phyloP scores from a whole-genome alignment of 768 basidiomycete species.

The Psilocybe azurescens region DNA sequence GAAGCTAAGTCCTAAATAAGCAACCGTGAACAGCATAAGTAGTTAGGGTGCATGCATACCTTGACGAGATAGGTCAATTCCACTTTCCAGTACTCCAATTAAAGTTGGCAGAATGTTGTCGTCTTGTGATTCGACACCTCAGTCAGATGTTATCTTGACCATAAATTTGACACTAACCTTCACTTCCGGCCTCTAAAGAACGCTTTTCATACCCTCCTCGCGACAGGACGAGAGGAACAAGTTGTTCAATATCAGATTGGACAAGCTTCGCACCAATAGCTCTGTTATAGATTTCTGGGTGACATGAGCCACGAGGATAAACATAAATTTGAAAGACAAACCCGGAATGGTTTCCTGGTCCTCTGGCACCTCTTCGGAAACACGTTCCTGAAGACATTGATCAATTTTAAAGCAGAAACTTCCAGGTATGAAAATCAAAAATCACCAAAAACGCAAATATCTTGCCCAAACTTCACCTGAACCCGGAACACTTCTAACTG shows the following conservation, averaged over 20 bases:
- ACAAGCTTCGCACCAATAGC: constrained; percentile 62
- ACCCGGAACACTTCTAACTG: constrained; percentile 73
- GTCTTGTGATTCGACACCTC: constrained; percentile 26
- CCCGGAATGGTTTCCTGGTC: constrained; percentile 36
- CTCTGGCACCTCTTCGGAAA: constrained; percentile 32
- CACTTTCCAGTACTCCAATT: constrained; percentile 65
- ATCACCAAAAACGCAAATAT: constrained; percentile 76
- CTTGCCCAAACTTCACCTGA: constrained; percentile 82
- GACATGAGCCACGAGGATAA: constrained; percentile 11
- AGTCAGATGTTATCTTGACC: not conserved
- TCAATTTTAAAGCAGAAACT: not conserved
- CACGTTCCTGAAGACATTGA: constrained; percentile 44
- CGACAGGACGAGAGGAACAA: constrained; percentile 67
- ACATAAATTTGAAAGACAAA: constrained; percentile 15
- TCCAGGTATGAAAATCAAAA: not conserved
- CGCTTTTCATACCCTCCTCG: constrained; percentile 70
- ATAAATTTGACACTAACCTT: constrained; percentile 34
- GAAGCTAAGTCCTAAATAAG: constrained; percentile 47
- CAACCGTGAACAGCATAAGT: not conserved
- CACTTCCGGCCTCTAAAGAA: constrained; percentile 48
- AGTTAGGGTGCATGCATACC: constrained; percentile 39
- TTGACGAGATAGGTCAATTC: constrained; percentile 63
- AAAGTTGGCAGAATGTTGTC: constrained; percentile 57
- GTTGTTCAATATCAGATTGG: constrained; percentile 64
- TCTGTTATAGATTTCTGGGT: constrained; percentile 59